Evolutionary conservation across 768 basidiomycete species (phyloP), one percentile per base, ranked within the genome.

Genomic region (Phylloporus sp.): DNA sequence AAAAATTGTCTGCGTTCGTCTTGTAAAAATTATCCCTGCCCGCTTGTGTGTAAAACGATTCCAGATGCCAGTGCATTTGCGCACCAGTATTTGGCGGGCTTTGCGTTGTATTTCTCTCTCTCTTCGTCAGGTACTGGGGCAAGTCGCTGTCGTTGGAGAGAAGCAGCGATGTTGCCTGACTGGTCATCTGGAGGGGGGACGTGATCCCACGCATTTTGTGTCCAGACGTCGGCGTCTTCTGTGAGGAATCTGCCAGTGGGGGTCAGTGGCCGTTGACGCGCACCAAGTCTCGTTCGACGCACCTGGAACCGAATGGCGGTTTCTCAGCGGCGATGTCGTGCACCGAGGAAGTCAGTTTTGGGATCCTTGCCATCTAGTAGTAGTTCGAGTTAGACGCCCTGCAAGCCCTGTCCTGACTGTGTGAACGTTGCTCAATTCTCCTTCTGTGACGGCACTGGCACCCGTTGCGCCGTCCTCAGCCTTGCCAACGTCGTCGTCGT

Each of bases 11-110:
- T 18, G 80, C 73, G 52, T 95, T 93, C 43, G 74, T 75, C 57
- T 86, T 84, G 74, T 99, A 98, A 59, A 98, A 97, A 45, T 82
- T 82, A 61, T 98, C 89, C 94, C 94, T 96, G 58, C 54, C 68
- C 6, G 51, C 47, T 6, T 59, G 10, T 58, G 7, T 66, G 52
- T 63, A 23, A n/a, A n/a, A 57, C 28, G 10, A 40, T 62, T 37
- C 52, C 49, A 53, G 4, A 54, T 51, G 46, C 68, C 58, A 56
- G 8, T 68, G 66, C 21, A 7, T 17, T 37, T 11, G 31, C 70
- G 42, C 52, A 87, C 88, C 88, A 90, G 55, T 84, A 75, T 47
- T 73, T 79, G 1, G 85, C 78, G 3, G 87, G 86, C 51, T 79
- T 86, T 13, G 81, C 74, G 61, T 89, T 84, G 58, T 84, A 84